These are phyloP conservation scores for Xerocomus nothofagi DNA, from an alignment of 1,284 basidiomycete genomes.

Conservation along the genomic window DNA sequence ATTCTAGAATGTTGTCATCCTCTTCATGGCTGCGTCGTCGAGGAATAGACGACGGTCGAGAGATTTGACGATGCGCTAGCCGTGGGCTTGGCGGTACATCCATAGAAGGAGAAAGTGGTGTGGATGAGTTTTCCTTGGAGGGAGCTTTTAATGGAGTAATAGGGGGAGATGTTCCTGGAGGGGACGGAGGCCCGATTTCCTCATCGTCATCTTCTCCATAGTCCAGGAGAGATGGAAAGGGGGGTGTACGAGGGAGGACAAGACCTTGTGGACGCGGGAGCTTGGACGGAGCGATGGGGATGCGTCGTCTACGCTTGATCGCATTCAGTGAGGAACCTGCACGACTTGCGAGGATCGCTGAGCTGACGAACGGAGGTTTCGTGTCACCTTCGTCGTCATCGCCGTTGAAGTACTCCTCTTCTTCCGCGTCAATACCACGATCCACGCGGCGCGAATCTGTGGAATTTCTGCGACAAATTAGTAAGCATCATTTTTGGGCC, in stretches of 20 bases:
- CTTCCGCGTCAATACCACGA: conserved; percentile 62
- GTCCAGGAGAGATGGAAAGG: conserved; percentile 63
- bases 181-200: conserved; percentile 20
- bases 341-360: conserved; percentile 37
- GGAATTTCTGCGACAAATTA: conserved; percentile 36
- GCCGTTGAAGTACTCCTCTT: conserved; percentile 91
- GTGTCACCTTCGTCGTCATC: conserved; percentile 56
- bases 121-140: conserved; percentile 14
- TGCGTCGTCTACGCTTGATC: conserved; percentile 61
- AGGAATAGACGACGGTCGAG: conserved; percentile 38
- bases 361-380: conserved; percentile 36
- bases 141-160: conserved; percentile 10
- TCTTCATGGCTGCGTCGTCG: conserved; percentile 39
- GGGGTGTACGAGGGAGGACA: conserved; percentile 45
- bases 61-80: conserved; percentile 43
- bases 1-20: conserved; percentile 56
- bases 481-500: neutral
- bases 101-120: conserved; percentile 27
- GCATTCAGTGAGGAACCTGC: conserved; percentile 38
- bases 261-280: conserved; percentile 41
- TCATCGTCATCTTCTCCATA: conserved; percentile 64
- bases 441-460: conserved; percentile 46
- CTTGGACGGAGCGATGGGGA: conserved; percentile 39
- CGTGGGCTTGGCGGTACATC: conserved; percentile 41
- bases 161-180: conserved; percentile 18